Conservation (phyloP, 2,329 filamentous ascomycete species). For the Aspergillus fumigatiaffinis region DNA sequence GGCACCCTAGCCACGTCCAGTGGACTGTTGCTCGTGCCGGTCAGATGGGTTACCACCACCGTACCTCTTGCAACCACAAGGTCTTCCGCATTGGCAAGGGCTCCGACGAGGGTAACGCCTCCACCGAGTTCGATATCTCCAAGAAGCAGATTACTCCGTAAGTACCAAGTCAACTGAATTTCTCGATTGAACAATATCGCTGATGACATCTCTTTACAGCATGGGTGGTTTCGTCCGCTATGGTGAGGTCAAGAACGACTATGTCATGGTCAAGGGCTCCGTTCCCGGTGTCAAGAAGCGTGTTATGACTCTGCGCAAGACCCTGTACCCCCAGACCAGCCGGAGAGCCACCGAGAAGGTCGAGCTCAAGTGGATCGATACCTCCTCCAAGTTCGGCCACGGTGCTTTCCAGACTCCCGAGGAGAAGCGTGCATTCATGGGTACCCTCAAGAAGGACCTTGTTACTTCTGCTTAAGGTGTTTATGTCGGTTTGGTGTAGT, state of each 20-base stretch:
- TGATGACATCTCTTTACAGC: conserved; percentile 50
- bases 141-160: conserved; percentile 99
- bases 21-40: conserved; percentile 99
- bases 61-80: conserved; percentile 99
- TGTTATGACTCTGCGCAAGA: conserved; percentile 97
- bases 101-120: conserved; percentile 83
- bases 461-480: conserved; percentile 51
- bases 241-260: conserved; percentile 99
- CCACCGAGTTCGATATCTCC: conserved; percentile 92
- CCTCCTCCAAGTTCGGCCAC: conserved; percentile 99
- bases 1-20: conserved; percentile 99
- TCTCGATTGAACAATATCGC: conserved; percentile 9
- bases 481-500: conserved; percentile 37
- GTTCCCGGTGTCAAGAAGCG: conserved; percentile 99
- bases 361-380: conserved; percentile 99
- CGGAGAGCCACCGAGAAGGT: conserved; percentile 97
- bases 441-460: conserved; percentile 99
- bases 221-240: conserved; percentile 99
- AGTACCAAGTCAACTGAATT: conserved; percentile 43
- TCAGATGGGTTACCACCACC: conserved; percentile 99
- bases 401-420: conserved; percentile 97
- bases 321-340: conserved; percentile 95
- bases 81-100: conserved; percentile 97
- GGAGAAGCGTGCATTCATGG: conserved; percentile 97
- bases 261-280: conserved; percentile 94